Evolutionary conservation across 2,329 filamentous ascomycete genomes (phyloP).

Genomic region (Colletotrichum liriopes): DNA sequence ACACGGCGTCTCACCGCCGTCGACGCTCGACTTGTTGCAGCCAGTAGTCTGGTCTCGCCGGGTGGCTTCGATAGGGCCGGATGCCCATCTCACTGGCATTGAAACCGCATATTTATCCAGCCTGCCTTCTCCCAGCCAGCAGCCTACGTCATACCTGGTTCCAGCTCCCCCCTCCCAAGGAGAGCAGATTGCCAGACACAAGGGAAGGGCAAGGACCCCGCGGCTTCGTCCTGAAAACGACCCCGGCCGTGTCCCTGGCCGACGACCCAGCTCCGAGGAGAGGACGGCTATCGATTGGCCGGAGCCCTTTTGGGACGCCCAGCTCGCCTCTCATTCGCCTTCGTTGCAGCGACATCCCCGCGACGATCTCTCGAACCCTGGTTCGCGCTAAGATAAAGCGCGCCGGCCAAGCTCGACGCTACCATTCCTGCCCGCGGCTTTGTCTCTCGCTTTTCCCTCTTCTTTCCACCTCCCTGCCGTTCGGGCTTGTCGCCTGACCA

Average conservation of each 20-base stretch:
- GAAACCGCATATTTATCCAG: background rate
- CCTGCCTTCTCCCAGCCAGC: background rate
- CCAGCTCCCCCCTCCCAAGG: background rate
- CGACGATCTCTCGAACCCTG: constrained; percentile 38
- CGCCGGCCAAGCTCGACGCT: constrained; percentile 16
- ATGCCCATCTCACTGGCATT: background rate
- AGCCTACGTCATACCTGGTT: constrained; percentile 33
- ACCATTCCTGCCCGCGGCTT: constrained; percentile 11
- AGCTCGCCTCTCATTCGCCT: constrained; percentile 40
- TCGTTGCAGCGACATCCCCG: constrained; percentile 36
- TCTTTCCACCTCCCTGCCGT: constrained; percentile 1
- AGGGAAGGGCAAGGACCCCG: constrained; percentile 33
- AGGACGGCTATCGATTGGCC: constrained; percentile 39
- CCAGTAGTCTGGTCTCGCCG: background rate
- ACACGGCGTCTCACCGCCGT: background rate
- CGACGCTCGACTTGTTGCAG: background rate
- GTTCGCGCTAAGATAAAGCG: constrained; percentile 39
- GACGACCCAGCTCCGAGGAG: constrained; percentile 7
- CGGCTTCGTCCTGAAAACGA: constrained; percentile 17
- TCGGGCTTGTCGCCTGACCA: constrained; percentile 15
- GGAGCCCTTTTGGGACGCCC: constrained; percentile 27
- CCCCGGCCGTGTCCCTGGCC: constrained; percentile 22
- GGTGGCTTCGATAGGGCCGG: background rate
- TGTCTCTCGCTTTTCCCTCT: constrained; percentile 6
- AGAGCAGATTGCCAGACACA: background rate